Percentiles rank a stretch among this genome's conserved stretches.
These are phyloP conservation scores for Fusarium redolens DNA, from an alignment of 2,329 filamentous ascomycete genomes.

Conservation along the genomic window DNA sequence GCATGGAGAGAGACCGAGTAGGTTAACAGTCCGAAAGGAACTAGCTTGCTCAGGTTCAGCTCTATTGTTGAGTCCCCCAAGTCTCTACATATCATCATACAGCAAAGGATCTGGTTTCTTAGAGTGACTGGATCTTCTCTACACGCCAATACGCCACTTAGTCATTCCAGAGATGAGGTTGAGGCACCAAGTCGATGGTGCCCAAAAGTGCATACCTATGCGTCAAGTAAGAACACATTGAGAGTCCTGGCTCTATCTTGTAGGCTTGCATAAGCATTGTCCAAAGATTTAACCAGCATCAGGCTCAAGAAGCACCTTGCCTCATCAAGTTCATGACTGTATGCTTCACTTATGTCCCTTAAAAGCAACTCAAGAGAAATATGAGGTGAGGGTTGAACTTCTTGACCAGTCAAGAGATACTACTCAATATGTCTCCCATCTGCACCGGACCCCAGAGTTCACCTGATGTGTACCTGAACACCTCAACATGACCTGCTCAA, in stretches of 20 bases:
- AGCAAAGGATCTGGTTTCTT: neutral
- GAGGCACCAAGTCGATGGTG: neutral
- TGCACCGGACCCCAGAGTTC: fast-evolving
- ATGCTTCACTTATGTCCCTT: no score
- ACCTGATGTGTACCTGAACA: neutral
- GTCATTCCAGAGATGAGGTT: fast-evolving
- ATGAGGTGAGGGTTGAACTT: no score
- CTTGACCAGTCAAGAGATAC: neutral
- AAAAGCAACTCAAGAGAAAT: no score
- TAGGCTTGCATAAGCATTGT: neutral
- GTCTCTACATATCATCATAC: neutral
- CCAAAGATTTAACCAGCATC: no score
- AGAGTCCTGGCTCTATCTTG: neutral
- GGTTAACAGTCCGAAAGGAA: no score
- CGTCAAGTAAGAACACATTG: neutral
- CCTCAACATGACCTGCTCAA: no score
- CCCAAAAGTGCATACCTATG: neutral
- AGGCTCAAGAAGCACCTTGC: no score
- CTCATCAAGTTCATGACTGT: no score
- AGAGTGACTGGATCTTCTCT: neutral
- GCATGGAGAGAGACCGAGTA: fast-evolving
- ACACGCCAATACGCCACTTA: fast-evolving
- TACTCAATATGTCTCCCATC: no score
- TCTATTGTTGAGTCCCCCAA: neutral
- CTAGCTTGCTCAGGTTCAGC: neutral